Evolutionary conservation across 176 grass and related monocot genomes (phyloP), one percentile per base, ranked within the genome.

Genomic region (Phoenix roebelenii): DNA sequence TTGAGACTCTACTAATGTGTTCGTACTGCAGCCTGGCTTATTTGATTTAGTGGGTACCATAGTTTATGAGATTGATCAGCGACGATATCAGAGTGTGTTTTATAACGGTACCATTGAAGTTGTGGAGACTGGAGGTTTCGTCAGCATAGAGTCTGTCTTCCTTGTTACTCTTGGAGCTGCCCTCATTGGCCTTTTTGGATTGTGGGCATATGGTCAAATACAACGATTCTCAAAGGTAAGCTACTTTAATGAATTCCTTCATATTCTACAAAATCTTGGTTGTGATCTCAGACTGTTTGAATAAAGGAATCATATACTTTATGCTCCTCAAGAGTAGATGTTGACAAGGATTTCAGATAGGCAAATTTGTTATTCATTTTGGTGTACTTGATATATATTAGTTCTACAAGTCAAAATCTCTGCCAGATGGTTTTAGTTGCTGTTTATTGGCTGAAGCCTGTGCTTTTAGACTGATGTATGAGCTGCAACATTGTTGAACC

Each of bases 71-170:
- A 85, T 98, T 5, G 93, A 98, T 53, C 81, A 98, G 66, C 81
- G 92, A 39, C 79, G 73, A 7, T 92, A 92, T 58, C 76, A 80
- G 64, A 91, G 73, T 59, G 82, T 98, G 7, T 98, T 98, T 72
- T 98, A 98, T 75, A 98, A 98, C 26, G 81, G 93, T 70, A 85
- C 93, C 7, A 28, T 98, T 5, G 93, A 98, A 65, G 84, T 98
- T 23, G 79, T 92, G 85, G 93, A 98, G 73, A 76, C 61, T 44
- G 93, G 93, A 66, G 84, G 81, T 12, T 83, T 98, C 23, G 73
- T 92, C 23, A 92, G 87, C 59, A 77, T 90, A n/a, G 93, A 98
- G 67, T 98, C 93, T 58, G 84, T 98, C 39, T 98, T 98, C 75
- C 93, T 98, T 76, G 60, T 98, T 20, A 88, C 87, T 59, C 84